Evolutionary conservation across 306 rosid species (phyloP), one percentile per base, ranked within the genome.

Genomic region (Potentilla sterilis): DNA sequence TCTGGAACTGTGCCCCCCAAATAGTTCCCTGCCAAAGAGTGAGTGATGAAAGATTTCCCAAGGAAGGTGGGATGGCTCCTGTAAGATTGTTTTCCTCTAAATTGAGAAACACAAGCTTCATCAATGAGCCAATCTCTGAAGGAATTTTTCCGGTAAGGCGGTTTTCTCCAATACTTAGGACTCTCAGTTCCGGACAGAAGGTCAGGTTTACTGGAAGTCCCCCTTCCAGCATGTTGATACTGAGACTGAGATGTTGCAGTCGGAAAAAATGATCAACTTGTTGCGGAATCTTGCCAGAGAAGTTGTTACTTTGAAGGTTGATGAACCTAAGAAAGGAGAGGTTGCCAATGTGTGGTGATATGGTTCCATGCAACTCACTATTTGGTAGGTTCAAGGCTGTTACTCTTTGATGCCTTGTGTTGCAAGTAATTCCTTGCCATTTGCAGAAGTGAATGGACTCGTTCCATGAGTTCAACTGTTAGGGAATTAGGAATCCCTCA

Each of bases 391-490:
- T 8, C 59, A 52, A 52, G 4, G 24, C 24, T 52, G 59, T 52
- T 6, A 52, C 59, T 19, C 59, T 52, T 52, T 52, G 59, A 52
- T 52, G 24, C 4, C 12, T 0, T 52, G 0, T 19, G 24, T 4
- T 2, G 4, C 12, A 19, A 52, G 11, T 19, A 19, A 52, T 2
- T 52, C 59, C 59, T 2, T 52, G 11, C 59, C 59, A 52, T 5
- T 19, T 52, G 24, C 59, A 52, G 28, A 52, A 52, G 59, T 52
- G 24, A 19, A 52, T 1, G 4, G 90, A 82, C 16, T 34, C 59
- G 44, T 87, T 85, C 85, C 88, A 83, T 48, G 87, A 82, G 4
- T 44, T 28, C 1, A 87, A 44, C n/a, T n/a, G n/a, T n/a, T n/a
- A n/a, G n/a, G n/a, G n/a, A n/a, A n/a, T n/a, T n/a, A n/a, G n/a